Percentiles rank a stretch among this genome's conserved stretches.
phyloP scores from a whole-genome alignment of 441 rosid genomes.

The Corymbia calophylla region DNA sequence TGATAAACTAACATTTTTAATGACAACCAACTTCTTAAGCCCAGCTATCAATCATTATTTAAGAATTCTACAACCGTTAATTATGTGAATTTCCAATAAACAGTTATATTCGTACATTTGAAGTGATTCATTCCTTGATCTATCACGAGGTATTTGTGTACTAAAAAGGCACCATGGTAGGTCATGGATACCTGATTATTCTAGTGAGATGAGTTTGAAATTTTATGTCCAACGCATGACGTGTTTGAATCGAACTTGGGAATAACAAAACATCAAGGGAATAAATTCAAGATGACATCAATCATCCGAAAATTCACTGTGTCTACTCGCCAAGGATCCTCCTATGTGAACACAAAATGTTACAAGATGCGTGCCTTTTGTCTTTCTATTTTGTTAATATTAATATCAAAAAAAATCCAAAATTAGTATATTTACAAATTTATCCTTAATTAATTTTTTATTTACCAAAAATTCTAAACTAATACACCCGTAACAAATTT shows the following conservation, averaged over 20 bases:
- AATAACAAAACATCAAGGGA: not conserved
- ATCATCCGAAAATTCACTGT: not conserved
- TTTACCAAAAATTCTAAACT: too few species aligned
- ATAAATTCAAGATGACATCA: not conserved
- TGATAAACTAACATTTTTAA: not conserved
- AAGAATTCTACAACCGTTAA: accelerated
- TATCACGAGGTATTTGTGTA: not conserved
- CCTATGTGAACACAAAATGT: not conserved
- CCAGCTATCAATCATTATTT: not conserved
- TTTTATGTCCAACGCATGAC: not conserved
- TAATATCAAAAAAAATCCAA: too few species aligned
- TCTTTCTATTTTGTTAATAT: not conserved
- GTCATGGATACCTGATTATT: accelerated
- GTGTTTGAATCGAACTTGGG: not conserved
- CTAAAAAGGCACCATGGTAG: not conserved
- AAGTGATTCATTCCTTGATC: not conserved
- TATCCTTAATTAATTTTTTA: too few species aligned
- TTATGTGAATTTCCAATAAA: not conserved
- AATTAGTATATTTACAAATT: too few species aligned
- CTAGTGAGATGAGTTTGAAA: not conserved
- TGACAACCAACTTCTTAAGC: not conserved
- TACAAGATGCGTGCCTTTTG: not conserved
- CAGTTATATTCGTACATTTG: not conserved
- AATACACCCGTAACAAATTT: too few species aligned
- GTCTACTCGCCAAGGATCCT: not conserved